Evolutionary conservation across 2,329 filamentous ascomycete genomes (phyloP).

Genomic region (Diaporthe ilicicola): DNA sequence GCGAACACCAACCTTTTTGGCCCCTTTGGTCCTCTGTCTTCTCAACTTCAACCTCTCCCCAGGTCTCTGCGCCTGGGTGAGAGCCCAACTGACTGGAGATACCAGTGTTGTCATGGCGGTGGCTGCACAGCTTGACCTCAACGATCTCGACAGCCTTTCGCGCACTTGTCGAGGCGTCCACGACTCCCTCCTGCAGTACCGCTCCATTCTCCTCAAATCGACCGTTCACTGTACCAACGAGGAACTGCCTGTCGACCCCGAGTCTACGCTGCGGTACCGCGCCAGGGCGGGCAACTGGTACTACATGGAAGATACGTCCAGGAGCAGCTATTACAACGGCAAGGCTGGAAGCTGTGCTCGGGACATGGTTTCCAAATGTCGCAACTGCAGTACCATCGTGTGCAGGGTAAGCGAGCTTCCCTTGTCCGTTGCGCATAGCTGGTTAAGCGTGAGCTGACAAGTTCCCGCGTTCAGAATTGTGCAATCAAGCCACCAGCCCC

Average conservation of each 20-base stretch:
- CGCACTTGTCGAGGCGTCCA: conserved; percentile 84
- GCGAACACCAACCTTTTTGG: conserved; percentile 48
- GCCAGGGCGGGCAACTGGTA: conserved; percentile 66
- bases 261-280: conserved; percentile 65
- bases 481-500: conserved; percentile 81
- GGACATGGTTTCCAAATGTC: conserved; percentile 86
- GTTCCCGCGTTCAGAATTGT: conserved; percentile 75
- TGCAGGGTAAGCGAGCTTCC: conserved; percentile 75
- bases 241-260: conserved; percentile 59
- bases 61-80: conserved; percentile 22
- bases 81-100: conserved; percentile 33
- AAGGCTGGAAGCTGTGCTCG: conserved; percentile 83
- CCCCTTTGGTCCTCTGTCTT: conserved; percentile 33
- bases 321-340: conserved; percentile 60
- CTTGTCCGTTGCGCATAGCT: conserved; percentile 28
- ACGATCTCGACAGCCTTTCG: conserved; percentile 84
- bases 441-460: conserved; percentile 12
- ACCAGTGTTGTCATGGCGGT: conserved; percentile 79
- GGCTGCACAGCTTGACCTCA: conserved; percentile 82
- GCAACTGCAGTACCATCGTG: conserved; percentile 77
- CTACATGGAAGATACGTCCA: conserved; percentile 63
- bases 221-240: conserved; percentile 86
- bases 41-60: conserved; percentile 35
- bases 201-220: conserved; percentile 74
- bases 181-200: conserved; percentile 79